phyloP scores from a whole-genome alignment of 331 rosid genomes.

The Malus hybrid region DNA sequence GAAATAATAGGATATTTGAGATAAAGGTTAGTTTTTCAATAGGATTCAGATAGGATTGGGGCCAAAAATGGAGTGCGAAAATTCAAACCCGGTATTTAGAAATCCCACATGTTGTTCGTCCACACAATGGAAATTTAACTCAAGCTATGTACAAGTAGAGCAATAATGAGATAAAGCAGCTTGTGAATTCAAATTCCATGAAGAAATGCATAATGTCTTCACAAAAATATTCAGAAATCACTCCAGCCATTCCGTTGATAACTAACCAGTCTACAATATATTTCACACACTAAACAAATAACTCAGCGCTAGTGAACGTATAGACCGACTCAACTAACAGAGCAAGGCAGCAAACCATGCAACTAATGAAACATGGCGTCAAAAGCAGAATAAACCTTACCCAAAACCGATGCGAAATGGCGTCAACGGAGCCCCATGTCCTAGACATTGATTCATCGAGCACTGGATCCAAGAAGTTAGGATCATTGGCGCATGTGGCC shows the following conservation, averaged over 20 bases:
- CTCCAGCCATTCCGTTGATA: not conserved
- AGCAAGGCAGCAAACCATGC: not conserved
- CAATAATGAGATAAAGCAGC: not conserved
- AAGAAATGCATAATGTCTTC: not conserved
- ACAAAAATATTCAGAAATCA: not conserved
- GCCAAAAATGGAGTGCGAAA: not conserved
- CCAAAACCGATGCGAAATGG: slow-evolving; percentile 89
- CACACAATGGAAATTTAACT: not conserved
- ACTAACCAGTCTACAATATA: not conserved
- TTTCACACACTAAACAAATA: not conserved
- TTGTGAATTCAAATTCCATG: not conserved
- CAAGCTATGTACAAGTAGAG: not conserved
- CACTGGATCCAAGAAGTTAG: slow-evolving; percentile 73
- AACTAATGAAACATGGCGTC: not conserved
- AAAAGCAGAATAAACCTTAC: slow-evolving; percentile 28
- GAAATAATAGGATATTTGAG: not conserved
- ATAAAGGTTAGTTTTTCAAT: not conserved
- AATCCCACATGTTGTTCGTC: not conserved
- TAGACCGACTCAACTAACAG: not conserved
- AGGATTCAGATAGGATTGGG: not conserved
- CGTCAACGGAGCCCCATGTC: slow-evolving; percentile 40
- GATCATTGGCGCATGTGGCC: slow-evolving; percentile 90
- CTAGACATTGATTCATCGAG: slow-evolving; percentile 47
- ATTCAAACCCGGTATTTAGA: not conserved
- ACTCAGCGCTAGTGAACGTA: not conserved